phyloP scores from a whole-genome alignment of 345 rosid species.

The Orychophragmus violaceus region DNA sequence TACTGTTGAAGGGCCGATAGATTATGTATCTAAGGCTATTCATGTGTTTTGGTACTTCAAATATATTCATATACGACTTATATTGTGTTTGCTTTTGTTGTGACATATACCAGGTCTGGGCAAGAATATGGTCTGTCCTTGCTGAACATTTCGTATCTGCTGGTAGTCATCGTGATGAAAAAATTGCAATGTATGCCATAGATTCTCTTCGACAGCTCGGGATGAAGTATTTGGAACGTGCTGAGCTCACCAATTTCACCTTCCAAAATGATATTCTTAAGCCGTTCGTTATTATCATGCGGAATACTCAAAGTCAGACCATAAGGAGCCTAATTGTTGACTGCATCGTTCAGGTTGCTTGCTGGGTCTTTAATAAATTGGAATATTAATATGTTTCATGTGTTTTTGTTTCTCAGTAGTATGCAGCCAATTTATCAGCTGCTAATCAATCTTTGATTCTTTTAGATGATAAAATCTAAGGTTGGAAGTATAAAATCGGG shows the following conservation, averaged over 20 bases:
- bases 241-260: constrained; percentile 85
- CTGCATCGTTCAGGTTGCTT: constrained; percentile 78
- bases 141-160: constrained; percentile 92
- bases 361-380: constrained; percentile 3
- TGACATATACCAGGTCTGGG: constrained; percentile 72
- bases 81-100: constrained; percentile 16
- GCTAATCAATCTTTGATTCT: constrained; percentile 16
- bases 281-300: constrained; percentile 85
- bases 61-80: too few species aligned
- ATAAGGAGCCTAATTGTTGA: constrained; percentile 82
- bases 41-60: too few species aligned
- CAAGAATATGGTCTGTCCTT: constrained; percentile 85
- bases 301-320: constrained; percentile 73
- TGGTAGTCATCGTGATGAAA: constrained; percentile 87
- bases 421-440: too few species aligned
- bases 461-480: constrained; percentile 89
- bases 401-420: too few species aligned
- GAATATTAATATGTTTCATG: neutral
- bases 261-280: constrained; percentile 95
- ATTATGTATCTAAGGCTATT: neutral
- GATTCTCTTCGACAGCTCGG: constrained; percentile 95
- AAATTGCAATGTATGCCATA: constrained; percentile 91
- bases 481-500: constrained; percentile 92
- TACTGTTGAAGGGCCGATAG: neutral
- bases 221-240: constrained; percentile 86